Evolutionary conservation across 1,284 basidiomycete genomes (phyloP), one percentile per base, ranked within the genome.

Genomic region (Leccinum subfulvum): DNA sequence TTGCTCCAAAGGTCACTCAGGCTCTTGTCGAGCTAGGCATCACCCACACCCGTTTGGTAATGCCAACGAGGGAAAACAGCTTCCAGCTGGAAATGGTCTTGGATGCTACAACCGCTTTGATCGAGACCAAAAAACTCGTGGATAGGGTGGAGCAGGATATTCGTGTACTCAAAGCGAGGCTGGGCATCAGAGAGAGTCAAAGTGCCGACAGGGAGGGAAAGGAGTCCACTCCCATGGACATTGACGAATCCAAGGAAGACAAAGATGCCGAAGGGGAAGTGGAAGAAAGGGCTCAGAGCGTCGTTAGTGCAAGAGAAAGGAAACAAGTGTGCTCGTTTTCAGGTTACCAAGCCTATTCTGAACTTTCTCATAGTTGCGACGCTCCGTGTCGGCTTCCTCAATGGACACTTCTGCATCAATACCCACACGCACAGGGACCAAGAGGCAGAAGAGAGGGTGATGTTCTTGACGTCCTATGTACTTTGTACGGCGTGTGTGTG

Each of bases 101-200:
- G 33, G 85, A 88, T 4, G 86, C 91, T 1, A 85, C 92, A 0
- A 82, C 82, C 3, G 80, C 85, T 16, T 77, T 97, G 67, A 82
- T 96, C 14, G 95, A 98, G 67, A 89, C 89, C 66, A 97, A 97
- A 81, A 90, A 91, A 68, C 80, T 88, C n/a, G 84, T 92, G 23
- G 95, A 97, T 74, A 86, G 89, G 69, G 84, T 90, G 8, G 92
- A 95, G 35, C 89, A 91, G 71, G 95, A 98, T 69, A 85, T 95
- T 52, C 78, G 86, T 60, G 84, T 90, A 3, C 73, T 90, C 64
- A 88, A 85, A 70, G 84, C 82, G 58, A 85, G 91, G 62, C 76
- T 91, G 30, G 87, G 86, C n/a, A 78, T 84, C 67, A 78, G 80
- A 59, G 81, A 79, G 56, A 79, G 78, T 57, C 81, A 80, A 60